Conservation (phyloP, 2,329 filamentous ascomycete genomes). For the Epichloe sibirici region DNA sequence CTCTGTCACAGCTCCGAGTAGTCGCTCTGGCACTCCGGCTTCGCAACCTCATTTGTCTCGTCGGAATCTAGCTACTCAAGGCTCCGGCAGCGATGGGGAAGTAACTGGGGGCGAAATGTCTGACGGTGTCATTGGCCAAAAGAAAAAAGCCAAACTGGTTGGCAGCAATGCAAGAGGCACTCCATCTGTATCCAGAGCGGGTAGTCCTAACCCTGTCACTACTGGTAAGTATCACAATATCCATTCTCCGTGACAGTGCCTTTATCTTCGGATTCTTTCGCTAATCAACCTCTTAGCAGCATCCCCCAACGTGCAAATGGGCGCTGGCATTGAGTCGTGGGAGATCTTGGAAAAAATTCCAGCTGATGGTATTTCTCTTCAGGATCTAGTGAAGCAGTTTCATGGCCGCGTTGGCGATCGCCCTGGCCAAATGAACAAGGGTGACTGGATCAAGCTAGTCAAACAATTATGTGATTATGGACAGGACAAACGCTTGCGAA, state of each 20-base stretch:
- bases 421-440: conserved; percentile 37
- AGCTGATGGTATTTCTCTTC: conserved; percentile 41
- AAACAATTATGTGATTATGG: conserved; percentile 42
- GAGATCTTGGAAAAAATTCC: conserved; percentile 45
- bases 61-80: conserved; percentile 33
- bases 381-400: conserved; percentile 42
- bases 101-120: conserved; percentile 57
- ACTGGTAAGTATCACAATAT: conserved; percentile 20
- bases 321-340: conserved; percentile 30
- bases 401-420: conserved; percentile 38
- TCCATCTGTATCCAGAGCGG: conserved; percentile 47
- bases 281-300: conserved; percentile 12
- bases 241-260: neutral
- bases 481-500: conserved; percentile 39
- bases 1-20: conserved; percentile 33
- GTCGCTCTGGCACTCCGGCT: conserved; percentile 44
- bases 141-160: conserved; percentile 47
- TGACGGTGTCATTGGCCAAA: conserved; percentile 33
- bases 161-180: conserved; percentile 35
- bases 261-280: neutral
- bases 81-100: conserved; percentile 60
- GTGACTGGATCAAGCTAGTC: conserved; percentile 47
- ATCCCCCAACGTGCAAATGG: conserved; percentile 23
- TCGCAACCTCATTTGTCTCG: conserved; percentile 27
- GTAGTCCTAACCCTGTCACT: conserved; percentile 41